Evolutionary conservation across 805 yeast genomes (phyloP).

Genomic region (Nakazawaea ambrosiae): DNA sequence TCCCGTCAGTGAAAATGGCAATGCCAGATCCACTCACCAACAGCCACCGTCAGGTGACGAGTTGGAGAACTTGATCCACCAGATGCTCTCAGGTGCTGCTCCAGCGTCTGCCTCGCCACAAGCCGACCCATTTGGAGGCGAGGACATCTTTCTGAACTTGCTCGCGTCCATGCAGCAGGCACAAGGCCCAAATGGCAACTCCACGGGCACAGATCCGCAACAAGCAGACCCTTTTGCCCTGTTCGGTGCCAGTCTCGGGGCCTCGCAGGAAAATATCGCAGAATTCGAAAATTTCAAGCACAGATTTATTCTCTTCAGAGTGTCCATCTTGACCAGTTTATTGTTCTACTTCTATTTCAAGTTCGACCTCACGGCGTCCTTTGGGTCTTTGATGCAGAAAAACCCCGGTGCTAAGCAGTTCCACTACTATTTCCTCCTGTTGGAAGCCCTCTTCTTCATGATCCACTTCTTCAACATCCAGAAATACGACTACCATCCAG

Average conservation of each 20-base stretch:
- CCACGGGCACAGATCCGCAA: background rate
- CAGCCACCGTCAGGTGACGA: conserved; percentile 13
- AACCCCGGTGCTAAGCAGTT: conserved; percentile 6
- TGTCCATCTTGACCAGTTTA: conserved; percentile 11
- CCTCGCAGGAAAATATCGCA: background rate
- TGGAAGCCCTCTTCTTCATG: conserved; percentile 17
- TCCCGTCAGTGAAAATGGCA: conserved; percentile 10
- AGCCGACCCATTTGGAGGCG: conserved; percentile 3
- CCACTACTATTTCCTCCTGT: conserved; percentile 19
- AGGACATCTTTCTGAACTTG: conserved; percentile 7
- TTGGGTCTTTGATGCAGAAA: conserved; percentile 8
- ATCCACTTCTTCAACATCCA: conserved; percentile 12
- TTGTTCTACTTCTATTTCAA: conserved; percentile 4
- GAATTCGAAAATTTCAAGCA: conserved; percentile 12
- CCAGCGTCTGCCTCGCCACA: conserved; percentile 4
- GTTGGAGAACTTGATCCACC: conserved; percentile 14
- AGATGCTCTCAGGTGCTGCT: conserved; percentile 14
- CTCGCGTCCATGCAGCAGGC: conserved; percentile 2
- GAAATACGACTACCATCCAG: conserved; percentile 9
- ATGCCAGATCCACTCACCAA: too few relatives aligned
- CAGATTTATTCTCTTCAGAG: conserved; percentile 15
- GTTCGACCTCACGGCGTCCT: conserved; percentile 8
- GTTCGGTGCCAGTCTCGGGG: background rate
- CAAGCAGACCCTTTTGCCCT: too few relatives aligned
- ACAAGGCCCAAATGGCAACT: background rate